Base-by-base conservation (phyloP, 768 basidiomycete species). In the Daedaleopsis nitida region DNA sequence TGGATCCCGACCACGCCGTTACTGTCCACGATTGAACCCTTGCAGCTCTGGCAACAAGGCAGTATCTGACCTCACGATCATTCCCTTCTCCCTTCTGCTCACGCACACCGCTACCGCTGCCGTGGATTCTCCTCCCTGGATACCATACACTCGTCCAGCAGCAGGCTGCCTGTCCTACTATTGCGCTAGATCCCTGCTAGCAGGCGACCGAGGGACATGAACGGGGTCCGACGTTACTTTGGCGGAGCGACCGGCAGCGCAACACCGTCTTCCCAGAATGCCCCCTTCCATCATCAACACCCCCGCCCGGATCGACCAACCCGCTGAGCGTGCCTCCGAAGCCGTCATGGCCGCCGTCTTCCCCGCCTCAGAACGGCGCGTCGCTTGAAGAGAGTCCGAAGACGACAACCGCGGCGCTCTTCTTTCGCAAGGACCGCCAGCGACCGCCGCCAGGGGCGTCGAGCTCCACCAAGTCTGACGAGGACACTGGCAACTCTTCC, bases 201-300 rank as follows among this genome's bases (percentile, higher is more conserved):
- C 38, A 53, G 55, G 21, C 39, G 4, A 42, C 39, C 39, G 39
- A 50, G 37, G 49, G 55, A 61, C 17, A 89, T 89, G 88, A 87
- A 89, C 81, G 86, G 86, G 68, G 86, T 89, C 64, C 87, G 86
- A 67, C 82, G 85, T 75, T 79, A 89, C 66, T 80, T 88, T 58
- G 76, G 75, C 60, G 80, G 79, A 57, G 77, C 76, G 74, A 55
- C 67, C 68, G 60, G 63, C 64, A 70, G 64, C 64, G 48, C 55
- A 45, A 57, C 55, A 1, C 61, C 64, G 13, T 34, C 64, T 34
- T 54, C 64, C 37, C 58, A 62, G 58, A 52, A 55, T 23, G 45
- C 49, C 37, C 59, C 17, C 59, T 62, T 8, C 59, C 65, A 9
- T 58, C 60, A 1, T 50, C 63, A 5, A 59, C 60, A 10, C 74